Evolutionary conservation across 441 rosid genomes (phyloP), one percentile per base, ranked within the genome.

Genomic region (Cnidoscolus chayamansa): DNA sequence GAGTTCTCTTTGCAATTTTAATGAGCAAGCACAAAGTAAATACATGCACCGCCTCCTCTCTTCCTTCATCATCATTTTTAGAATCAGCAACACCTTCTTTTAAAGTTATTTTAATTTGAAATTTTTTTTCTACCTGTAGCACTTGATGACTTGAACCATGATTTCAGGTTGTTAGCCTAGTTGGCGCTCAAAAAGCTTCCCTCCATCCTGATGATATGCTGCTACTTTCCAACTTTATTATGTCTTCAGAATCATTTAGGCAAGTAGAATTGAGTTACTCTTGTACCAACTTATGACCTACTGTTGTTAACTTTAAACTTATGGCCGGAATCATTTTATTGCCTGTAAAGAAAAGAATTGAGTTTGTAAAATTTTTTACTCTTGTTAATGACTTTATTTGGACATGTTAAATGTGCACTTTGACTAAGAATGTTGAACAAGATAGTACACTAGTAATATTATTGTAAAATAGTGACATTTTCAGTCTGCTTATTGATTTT

Each of bases 161-260:
- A 67, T 67, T 81, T 73, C 86, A 95, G 99, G 98, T 93, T 77
- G 76, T 93, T 77, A 91, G 97, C 84, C 89, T 95, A 71, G 91
- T 94, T 64, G 97, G 99, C 79, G 99, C 97, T 47, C 98, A 95
- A 79, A 95, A 93, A 74, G 94, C 99, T 7, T 95, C 98, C 68
- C 91, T 95, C 68, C 98, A 89, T 86, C 97, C 99, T 1, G 96
- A 95, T 84, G 99, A 95, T 77, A 84, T 93, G 88, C 81, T 93
- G 73, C 87, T 95, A 68, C 97, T 95, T 83, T 84, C 98, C 47
- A 95, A 95, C 81, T 93, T 91, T 71, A 90, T 95, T 48, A 86
- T 84, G 85, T 84, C 98, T 2, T 91, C 98, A 55, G 99, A 95
- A 76, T 93, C 99, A 82, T 91, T 93, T 83, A 89, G 97, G 98